Base-by-base conservation (phyloP, 2,329 filamentous ascomycete species). In the Rhexocercosporidium sp. region DNA sequence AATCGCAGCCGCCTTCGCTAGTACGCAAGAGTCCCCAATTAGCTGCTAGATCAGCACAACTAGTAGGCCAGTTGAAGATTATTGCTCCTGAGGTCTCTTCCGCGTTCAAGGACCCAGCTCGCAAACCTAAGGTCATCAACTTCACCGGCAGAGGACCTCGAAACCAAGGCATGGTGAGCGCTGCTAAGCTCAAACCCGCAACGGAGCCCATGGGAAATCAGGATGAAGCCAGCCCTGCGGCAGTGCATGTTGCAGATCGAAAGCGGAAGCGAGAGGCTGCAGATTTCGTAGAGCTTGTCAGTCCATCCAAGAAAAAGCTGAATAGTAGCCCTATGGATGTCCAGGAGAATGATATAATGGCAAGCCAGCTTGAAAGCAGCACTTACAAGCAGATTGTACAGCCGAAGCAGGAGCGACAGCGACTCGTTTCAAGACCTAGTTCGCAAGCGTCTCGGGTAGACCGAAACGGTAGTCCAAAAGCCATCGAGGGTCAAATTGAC, bases 391-490 rank as follows among this genome's bases (percentile, higher is more conserved):
- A 18, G 7, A 47, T 25, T 6, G 9, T 3, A 9, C 56, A 29
- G 27, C 44, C 46, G 9, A 63, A 54, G 27, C 34, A 54, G 41
- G 14, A 6, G 56, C 46, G 54, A 25, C 47, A 46, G 27, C 57
- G 53, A 64, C 61, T 39, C 16, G n/a, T 27, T 20, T 68, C 47
- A 1, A 66, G 70, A 37, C 56, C 49, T 34, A 73, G 67, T 61
- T 72, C 74, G 7, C 72, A 73, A 63, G 54, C 34, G 29, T 72
- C 73, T 22, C 70, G 71, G 20, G 73, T 76, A 2, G 64, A 75
- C 49, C 54, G 54, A 14, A 74, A 74, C 54, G 75, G 75, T n/a
- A 76, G 75, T 63, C 75, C 75, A 27, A 68, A 68, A 9, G 72
- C 72, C 18, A 39, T 56, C 14, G 39, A 56, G 14, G 37, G 53